Percentiles rank a stretch among this genome's conserved stretches.
Conservation (phyloP, 148 eudicot genomes). For the Camellia sinensis region DNA sequence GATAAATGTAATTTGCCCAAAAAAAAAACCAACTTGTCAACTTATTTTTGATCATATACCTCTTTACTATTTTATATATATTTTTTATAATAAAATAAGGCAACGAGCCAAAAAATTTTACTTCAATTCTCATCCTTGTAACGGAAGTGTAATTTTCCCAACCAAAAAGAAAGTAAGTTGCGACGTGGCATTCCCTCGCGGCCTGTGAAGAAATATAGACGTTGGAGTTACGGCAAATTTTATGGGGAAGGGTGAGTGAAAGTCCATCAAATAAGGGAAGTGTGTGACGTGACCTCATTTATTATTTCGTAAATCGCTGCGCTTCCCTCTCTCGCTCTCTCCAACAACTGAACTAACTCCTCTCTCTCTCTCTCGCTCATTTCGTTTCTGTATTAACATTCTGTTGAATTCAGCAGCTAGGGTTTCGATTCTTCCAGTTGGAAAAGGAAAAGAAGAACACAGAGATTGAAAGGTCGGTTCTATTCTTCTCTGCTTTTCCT, state of each 20-base stretch:
- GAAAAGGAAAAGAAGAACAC: constrained; percentile 1
- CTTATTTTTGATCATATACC: too few species aligned
- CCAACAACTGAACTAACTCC: neutral
- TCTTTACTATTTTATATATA: too few species aligned
- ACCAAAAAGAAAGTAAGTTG: neutral
- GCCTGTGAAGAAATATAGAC: constrained; percentile 17
- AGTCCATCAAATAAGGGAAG: neutral
- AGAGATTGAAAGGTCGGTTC: neutral
- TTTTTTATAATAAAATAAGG: too few species aligned
- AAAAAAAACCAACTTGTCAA: too few species aligned
- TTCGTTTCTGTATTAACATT: neutral
- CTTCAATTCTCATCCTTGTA: too few species aligned
- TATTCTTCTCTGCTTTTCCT: neutral
- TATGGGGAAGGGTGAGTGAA: neutral
- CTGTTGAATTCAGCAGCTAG: neutral
- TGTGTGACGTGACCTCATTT: constrained; percentile 8
- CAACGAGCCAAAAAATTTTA: too few species aligned
- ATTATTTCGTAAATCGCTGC: constrained; percentile 10
- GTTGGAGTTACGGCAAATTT: constrained; percentile 30
- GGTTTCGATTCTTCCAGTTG: neutral
- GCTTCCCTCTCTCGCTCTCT: constrained; percentile 4
- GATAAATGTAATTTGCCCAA: too few species aligned
- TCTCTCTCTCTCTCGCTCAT: neutral
- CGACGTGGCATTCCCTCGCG: neutral
- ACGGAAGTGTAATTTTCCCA: neutral